Base-by-base conservation (phyloP, 1,139 yeast genomes). In the Yamadazyma sp. region DNA sequence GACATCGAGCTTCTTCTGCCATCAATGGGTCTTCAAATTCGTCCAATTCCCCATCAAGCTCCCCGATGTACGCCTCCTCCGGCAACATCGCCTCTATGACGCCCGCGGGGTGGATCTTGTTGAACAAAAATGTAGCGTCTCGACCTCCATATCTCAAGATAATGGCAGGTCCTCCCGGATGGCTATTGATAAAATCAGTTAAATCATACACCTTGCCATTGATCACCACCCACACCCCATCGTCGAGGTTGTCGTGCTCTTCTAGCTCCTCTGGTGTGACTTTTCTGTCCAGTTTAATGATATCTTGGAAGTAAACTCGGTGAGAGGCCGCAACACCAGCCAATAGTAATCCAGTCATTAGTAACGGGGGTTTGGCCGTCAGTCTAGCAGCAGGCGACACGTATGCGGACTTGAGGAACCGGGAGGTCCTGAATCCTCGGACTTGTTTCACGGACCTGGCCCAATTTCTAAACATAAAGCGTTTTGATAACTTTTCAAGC, bases 151-250 rank as follows among this genome's bases (percentile, higher is more conserved):
- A 56, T 33, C 52, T 45, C 22, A 50, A 31, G 26, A 58, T 48
- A 29, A 57, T 51, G 5, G 43, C 35, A 5, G 53, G 44, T 4
- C 62, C 61, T 18, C 62, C 61, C 1, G 62, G 62, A 35, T 58
- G 62, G 17, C 37, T 34, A n/a, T 41, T 32, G 6, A 53, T 15
- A 36, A 57, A 57, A 3, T 52, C 50, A 10, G 59, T 55, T 41
- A 58, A 47, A 39, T 58, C 62, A 39, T 55, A 58, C 1, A 58
- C 62, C 14, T 54, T 38, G 0, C 59, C 59, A 33, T 56, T 52
- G 38, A 58, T 48, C 2, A 50, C 60, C 2, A 56, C 61, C 62
- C 62, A 58, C 7, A 45, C 38, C 3, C 56, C 53, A 15, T 44
- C 40, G 20, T 45, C 47, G 2, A 38, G n/a, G 10, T 40, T 34